Conservation (phyloP, 257 asterid genomes). For the Fraxinus anomala region DNA sequence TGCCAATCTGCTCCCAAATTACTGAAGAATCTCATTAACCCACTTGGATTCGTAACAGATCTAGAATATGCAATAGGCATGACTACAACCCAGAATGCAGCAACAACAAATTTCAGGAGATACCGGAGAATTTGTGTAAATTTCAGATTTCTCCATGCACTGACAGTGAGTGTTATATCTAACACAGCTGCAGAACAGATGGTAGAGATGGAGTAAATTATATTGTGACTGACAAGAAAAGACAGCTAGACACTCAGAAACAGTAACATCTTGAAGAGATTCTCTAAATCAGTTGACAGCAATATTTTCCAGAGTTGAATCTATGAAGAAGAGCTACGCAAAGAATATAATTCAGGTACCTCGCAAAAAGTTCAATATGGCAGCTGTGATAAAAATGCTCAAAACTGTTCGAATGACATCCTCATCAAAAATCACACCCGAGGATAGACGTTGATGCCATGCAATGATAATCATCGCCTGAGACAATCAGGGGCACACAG, state of each 20-base stretch:
- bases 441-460: slow-evolving; percentile 73
- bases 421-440: slow-evolving; percentile 59
- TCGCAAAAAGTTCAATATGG: slow-evolving; percentile 77
- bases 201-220: slow-evolving; percentile 20
- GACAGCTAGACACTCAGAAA: slow-evolving; percentile 5
- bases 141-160: slow-evolving; percentile 92
- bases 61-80: slow-evolving; percentile 87
- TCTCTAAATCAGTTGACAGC: neutral
- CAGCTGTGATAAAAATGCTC: slow-evolving; percentile 96
- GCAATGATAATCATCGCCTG: slow-evolving; percentile 98
- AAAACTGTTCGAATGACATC: slow-evolving; percentile 65
- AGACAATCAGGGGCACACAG: slow-evolving; percentile 12
- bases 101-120: slow-evolving; percentile 75
- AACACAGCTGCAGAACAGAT: slow-evolving; percentile 70
- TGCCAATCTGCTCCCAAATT: slow-evolving; percentile 74
- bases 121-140: slow-evolving; percentile 78
- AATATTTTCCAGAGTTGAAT: neutral
- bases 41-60: slow-evolving; percentile 78
- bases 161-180: slow-evolving; percentile 75
- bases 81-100: slow-evolving; percentile 83
- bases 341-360: slow-evolving; percentile 46
- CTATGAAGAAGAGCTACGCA: neutral
- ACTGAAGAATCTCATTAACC: slow-evolving; percentile 68
- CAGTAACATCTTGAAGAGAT: neutral
- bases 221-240: slow-evolving; percentile 20